phyloP scores from a whole-genome alignment of 2,329 filamentous ascomycete species.

The Fusarium keratoplasticum region DNA sequence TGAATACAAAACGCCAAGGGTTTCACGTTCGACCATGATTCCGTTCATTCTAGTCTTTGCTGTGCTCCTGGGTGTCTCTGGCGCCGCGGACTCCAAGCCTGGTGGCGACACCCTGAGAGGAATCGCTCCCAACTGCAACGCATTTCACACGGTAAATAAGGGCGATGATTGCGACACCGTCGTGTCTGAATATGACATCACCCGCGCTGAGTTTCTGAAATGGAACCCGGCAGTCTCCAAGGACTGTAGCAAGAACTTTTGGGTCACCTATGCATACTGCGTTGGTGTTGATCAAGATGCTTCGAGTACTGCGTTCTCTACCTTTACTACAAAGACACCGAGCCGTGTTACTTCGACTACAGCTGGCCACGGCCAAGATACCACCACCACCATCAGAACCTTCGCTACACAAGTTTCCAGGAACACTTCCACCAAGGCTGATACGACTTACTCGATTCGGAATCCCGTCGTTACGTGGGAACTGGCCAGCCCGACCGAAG shows the following conservation, averaged over 20 bases:
- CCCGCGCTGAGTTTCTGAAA: not conserved
- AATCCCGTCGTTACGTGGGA: not conserved
- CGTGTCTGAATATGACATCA: not conserved
- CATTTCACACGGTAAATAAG: not conserved
- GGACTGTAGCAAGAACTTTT: not conserved
- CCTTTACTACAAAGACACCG: not conserved
- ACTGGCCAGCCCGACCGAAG: not conserved
- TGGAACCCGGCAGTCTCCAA: not conserved
- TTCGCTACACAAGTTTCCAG: not conserved
- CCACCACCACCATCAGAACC: not conserved
- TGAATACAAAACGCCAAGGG: not conserved
- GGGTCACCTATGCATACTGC: not conserved
- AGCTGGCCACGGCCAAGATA: not conserved
- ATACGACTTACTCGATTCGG: not conserved
- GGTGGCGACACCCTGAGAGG: not conserved
- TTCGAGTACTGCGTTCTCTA: not conserved
- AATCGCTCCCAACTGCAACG: not conserved
- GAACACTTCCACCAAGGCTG: not conserved
- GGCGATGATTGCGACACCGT: not conserved
- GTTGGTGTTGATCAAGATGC: not conserved
- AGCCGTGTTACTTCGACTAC: not conserved
- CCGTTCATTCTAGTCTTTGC: not conserved
- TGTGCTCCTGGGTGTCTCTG: not conserved
- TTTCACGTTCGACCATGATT: not conserved
- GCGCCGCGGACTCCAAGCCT: not conserved